These are phyloP conservation scores for Chaetomium sp. DNA, from an alignment of 2,329 filamentous ascomycete genomes.

Conservation along the genomic window DNA sequence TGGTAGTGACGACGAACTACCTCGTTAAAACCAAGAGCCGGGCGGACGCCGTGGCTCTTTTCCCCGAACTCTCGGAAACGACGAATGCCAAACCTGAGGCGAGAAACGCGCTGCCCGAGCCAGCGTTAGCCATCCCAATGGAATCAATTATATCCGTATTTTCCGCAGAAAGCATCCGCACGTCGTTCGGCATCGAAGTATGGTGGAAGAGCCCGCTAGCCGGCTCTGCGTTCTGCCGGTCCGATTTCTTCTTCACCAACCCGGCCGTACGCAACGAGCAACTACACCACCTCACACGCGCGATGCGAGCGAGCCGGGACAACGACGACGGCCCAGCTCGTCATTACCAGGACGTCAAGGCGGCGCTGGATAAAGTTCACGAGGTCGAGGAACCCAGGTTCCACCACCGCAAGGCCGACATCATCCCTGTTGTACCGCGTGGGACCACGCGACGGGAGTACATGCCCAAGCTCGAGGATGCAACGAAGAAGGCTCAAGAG, in stretches of 20 bases:
- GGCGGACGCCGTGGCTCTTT: constrained; percentile 41
- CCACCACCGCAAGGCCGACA: constrained; percentile 32
- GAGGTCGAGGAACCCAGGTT: constrained; percentile 37
- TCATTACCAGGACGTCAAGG: constrained; percentile 41
- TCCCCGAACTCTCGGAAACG: constrained; percentile 35
- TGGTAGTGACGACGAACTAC: constrained; percentile 46
- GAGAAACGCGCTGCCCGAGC: constrained; percentile 27
- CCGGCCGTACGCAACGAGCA: constrained; percentile 45
- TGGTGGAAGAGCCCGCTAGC: constrained; percentile 47
- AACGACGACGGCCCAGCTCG: constrained; percentile 30
- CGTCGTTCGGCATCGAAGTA: constrained; percentile 47
- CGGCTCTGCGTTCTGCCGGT: constrained; percentile 39
- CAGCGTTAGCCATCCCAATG: constrained; percentile 41
- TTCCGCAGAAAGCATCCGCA: constrained; percentile 43
- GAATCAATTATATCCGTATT: constrained; percentile 47
- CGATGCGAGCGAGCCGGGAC: constrained; percentile 23
- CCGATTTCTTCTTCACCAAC: constrained; percentile 44
- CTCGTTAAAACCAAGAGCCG: constrained; percentile 45
- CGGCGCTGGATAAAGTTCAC: constrained; percentile 42
- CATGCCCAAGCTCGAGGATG: constrained; percentile 35
- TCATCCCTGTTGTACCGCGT: constrained; percentile 49
- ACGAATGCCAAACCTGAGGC: constrained; percentile 22
- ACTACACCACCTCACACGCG: constrained; percentile 40
- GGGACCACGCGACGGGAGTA: constrained; percentile 32
- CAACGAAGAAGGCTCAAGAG: constrained; percentile 42